phyloP scores from a whole-genome alignment of 306 rosid genomes.

The Cercis canadensis region DNA sequence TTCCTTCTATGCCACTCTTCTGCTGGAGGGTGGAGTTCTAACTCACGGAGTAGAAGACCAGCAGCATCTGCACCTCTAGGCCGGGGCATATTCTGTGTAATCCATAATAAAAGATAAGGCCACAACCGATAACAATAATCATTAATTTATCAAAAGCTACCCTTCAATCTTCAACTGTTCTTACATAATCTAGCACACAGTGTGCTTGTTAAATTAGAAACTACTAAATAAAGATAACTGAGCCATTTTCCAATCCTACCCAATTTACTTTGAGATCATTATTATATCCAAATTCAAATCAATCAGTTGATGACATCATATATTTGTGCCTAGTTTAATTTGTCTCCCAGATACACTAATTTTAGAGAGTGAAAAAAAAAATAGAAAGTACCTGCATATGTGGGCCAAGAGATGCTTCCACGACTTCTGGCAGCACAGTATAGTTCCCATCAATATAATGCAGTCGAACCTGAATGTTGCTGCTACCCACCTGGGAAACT shows the following conservation, averaged over 20 bases:
- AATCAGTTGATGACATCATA: neutral
- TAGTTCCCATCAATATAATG: constrained; percentile 96
- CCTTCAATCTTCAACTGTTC: constrained; percentile 13
- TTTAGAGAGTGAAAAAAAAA: constrained; percentile 19
- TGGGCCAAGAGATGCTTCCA: constrained; percentile 93
- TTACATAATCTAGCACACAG: neutral
- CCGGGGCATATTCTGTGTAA: constrained; percentile 85
- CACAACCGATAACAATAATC: neutral
- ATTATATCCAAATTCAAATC: constrained; percentile 26
- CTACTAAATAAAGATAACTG: constrained; percentile 27
- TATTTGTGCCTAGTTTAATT: constrained; percentile 19
- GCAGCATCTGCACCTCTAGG: constrained; percentile 98
- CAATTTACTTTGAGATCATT: neutral
- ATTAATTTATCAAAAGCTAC: constrained; percentile 10
- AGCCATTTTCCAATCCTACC: constrained; percentile 3
- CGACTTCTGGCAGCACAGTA: constrained; percentile 91
- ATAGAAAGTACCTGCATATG: constrained; percentile 79
- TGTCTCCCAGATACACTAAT: constrained; percentile 21
- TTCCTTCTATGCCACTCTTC: constrained; percentile 96
- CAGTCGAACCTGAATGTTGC: constrained; percentile 85
- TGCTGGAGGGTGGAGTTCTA: constrained; percentile 95
- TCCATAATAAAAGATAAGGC: neutral
- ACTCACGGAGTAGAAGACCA: constrained; percentile 88
- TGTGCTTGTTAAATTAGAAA: constrained; percentile 26
- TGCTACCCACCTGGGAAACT: constrained; percentile 90